Conservation (phyloP, 768 basidiomycete genomes). For the Hydnomerulius pinastri region DNA sequence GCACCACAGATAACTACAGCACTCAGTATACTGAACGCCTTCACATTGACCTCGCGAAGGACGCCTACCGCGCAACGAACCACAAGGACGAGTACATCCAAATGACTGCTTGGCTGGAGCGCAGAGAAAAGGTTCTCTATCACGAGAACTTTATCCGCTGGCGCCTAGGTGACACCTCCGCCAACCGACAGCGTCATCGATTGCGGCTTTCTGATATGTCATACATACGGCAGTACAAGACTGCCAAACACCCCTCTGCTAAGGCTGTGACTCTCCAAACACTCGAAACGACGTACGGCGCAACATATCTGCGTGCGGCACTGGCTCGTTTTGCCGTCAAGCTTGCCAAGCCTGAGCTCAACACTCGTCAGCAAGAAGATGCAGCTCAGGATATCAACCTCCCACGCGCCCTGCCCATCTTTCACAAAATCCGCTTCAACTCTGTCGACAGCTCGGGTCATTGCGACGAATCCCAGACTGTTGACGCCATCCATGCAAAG, state of each 20-base stretch:
- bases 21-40: too few species aligned
- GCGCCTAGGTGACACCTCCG: constrained; percentile 3
- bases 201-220: constrained; percentile 3
- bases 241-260: constrained; percentile 28
- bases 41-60: too few species aligned
- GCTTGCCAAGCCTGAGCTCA: constrained; percentile 16
- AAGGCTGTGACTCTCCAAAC: constrained; percentile 25
- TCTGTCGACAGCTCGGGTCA: constrained; percentile 3
- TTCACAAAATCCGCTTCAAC: constrained; percentile 35
- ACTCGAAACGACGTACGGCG: constrained; percentile 26
- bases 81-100: constrained; percentile 37
- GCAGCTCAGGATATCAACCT: constrained; percentile 10
- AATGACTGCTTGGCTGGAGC: constrained; percentile 41
- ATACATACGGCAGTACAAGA: constrained; percentile 12
- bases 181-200: background rate
- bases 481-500: constrained; percentile 35
- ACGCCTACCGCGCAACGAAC: constrained; percentile 37
- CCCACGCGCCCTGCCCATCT: constrained; percentile 27
- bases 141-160: constrained; percentile 27
- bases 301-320: constrained; percentile 26
- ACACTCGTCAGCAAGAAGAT: constrained; percentile 16
- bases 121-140: constrained; percentile 31
- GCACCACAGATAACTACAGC: too few species aligned
- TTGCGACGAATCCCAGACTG: constrained; percentile 5
- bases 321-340: constrained; percentile 29